phyloP scores from a whole-genome alignment of 2,329 filamentous ascomycete genomes.

The Cladosporium sp. region DNA sequence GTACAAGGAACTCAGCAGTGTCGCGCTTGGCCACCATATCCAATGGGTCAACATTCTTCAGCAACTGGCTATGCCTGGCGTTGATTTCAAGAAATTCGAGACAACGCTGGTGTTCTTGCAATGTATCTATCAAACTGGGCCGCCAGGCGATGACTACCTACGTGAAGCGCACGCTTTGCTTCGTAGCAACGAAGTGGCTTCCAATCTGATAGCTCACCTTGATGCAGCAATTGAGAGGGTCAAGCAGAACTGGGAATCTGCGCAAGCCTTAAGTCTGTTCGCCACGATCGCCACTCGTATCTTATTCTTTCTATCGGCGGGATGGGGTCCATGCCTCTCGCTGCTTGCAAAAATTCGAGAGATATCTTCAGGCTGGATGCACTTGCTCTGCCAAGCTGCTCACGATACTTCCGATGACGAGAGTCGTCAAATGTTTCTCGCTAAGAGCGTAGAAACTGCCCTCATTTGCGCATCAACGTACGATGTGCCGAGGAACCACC shows the following conservation, averaged over 20 bases:
- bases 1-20: constrained; percentile 52
- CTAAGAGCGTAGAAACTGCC: constrained; percentile 53
- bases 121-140: constrained; percentile 58
- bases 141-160: constrained; percentile 39
- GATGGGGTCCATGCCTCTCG: constrained; percentile 6
- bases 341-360: constrained; percentile 44
- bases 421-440: constrained; percentile 27
- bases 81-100: constrained; percentile 62
- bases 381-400: constrained; percentile 48
- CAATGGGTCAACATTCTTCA: constrained; percentile 52
- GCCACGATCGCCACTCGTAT: constrained; percentile 27
- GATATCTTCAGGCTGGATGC: constrained; percentile 54
- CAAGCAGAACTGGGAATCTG: constrained; percentile 33
- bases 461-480: constrained; percentile 58
- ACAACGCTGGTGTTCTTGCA: constrained; percentile 53
- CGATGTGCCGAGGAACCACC: constrained; percentile 27
- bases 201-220: constrained; percentile 15
- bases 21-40: constrained; percentile 48
- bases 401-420: constrained; percentile 41
- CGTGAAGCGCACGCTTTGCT: constrained; percentile 55
- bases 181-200: constrained; percentile 37
- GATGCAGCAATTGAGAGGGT: constrained; percentile 22
- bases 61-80: constrained; percentile 53
- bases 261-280: constrained; percentile 26
- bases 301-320: constrained; percentile 15